Conservation (phyloP, 2,329 filamentous ascomycete genomes). For the Calonectria henricotiae region DNA sequence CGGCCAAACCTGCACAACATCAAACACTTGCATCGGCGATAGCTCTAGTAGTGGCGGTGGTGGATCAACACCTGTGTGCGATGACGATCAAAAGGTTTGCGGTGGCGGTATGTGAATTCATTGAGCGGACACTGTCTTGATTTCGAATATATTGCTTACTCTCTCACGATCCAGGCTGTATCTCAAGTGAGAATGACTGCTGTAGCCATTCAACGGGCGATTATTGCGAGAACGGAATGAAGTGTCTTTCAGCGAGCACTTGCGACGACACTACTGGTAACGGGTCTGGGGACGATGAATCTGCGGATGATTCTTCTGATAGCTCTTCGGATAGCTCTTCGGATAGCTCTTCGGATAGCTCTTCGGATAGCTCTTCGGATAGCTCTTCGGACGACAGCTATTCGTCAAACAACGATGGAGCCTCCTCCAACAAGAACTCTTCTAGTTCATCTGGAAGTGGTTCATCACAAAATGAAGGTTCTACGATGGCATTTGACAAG, state of each 20-base stretch:
- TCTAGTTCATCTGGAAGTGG: background rate
- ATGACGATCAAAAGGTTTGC: background rate
- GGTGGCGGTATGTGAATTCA: background rate
- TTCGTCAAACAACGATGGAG: background rate
- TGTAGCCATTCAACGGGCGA: background rate
- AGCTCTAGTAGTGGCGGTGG: background rate
- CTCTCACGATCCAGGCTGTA: background rate
- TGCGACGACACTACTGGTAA: background rate
- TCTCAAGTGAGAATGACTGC: background rate
- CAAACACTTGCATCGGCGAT: background rate
- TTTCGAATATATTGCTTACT: background rate
- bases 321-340: too few relatives aligned
- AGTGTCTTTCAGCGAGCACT: background rate
- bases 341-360: too few relatives aligned
- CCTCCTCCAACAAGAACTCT: background rate
- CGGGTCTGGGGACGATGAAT: background rate
- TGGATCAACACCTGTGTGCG: background rate
- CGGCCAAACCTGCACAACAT: background rate
- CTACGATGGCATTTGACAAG: too few relatives aligned
- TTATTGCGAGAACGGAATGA: background rate
- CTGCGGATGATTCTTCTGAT: background rate
- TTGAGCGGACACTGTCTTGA: too few relatives aligned
- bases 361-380: too few relatives aligned
- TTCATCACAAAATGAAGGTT: background rate
- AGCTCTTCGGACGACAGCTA: background rate